These are phyloP conservation scores for Zea mays DNA, from an alignment of 176 grass and related monocot species.

Conservation along the genomic window Zm-B73-REFERENCE-NAM-5.0 NC_050102.1:184619001-184619500, in stretches of 20 bases:
- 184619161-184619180: not conserved
- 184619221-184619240: no score
- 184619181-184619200: not conserved
- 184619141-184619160: not conserved
- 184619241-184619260: not conserved
- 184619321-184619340: slow-evolving; percentile 24
- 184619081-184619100: slow-evolving; percentile 19
- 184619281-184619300: slow-evolving; percentile 28
- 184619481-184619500: not conserved
- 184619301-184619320: slow-evolving; percentile 15
- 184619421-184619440: not conserved
- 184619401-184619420: not conserved
- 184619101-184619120: not conserved
- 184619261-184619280: slow-evolving; percentile 23
- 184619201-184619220: no score
- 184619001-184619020: not conserved
- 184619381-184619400: slow-evolving; percentile 17
- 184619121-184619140: slow-evolving; percentile 5
- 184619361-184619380: slow-evolving; percentile 39
- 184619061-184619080: slow-evolving; percentile 19
- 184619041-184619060: slow-evolving; percentile 25
- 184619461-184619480: not conserved
- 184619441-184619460: not conserved
- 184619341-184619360: slow-evolving; percentile 45
- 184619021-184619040: not conserved